Evolutionary conservation across 2,329 filamentous ascomycete genomes (phyloP).

Genomic region (Cytospora piceae): DNA sequence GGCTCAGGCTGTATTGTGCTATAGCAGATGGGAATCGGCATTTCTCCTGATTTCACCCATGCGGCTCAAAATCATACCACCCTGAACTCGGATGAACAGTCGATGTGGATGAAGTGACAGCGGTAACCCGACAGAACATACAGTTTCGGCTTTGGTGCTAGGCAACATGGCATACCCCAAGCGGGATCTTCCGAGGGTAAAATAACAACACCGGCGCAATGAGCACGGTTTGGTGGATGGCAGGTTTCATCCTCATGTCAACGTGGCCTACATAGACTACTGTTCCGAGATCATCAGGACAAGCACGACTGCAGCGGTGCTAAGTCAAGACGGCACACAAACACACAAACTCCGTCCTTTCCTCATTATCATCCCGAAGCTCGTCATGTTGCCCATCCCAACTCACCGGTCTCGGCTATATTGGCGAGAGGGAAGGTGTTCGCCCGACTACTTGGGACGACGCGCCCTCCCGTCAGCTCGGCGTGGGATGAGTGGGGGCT

Average conservation of each 20-base stretch:
- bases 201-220: conserved; percentile 44
- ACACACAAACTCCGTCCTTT: neutral
- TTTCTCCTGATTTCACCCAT: neutral
- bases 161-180: conserved; percentile 37
- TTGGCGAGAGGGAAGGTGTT: conserved; percentile 26
- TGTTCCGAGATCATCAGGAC: conserved; percentile 45
- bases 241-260: conserved; percentile 46
- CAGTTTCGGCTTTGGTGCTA: conserved; percentile 35
- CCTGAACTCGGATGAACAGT: neutral
- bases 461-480: conserved; percentile 35
- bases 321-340: conserved; percentile 33
- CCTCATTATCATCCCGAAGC: neutral
- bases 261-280: conserved; percentile 45
- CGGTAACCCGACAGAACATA: neutral
- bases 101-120: neutral
- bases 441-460: conserved; percentile 38
- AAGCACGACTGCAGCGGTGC: conserved; percentile 47
- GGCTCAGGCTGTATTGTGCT: conserved; percentile 45
- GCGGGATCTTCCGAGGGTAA: conserved; percentile 41
- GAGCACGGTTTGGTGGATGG: conserved; percentile 41
- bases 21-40: conserved; percentile 51
- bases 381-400: conserved; percentile 25
- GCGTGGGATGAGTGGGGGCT: neutral
- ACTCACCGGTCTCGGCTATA: conserved; percentile 13
- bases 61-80: conserved; percentile 26